phyloP scores from a whole-genome alignment of 1,284 basidiomycete genomes.

The Boletellus deceptivus region DNA sequence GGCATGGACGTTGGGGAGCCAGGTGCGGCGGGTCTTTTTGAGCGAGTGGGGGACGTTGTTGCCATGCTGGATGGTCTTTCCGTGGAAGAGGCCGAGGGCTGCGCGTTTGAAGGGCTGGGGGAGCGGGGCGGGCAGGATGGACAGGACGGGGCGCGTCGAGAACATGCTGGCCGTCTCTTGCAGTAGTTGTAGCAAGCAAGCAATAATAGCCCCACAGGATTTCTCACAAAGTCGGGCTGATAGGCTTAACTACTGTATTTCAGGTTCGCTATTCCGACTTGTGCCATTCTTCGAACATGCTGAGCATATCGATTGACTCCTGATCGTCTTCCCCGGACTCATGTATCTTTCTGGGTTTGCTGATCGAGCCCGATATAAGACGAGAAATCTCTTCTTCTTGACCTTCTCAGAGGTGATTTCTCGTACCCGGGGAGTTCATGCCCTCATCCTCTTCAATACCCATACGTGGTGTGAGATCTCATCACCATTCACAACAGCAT shows the following conservation, averaged over 20 bases:
- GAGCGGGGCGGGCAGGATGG: conserved; percentile 32
- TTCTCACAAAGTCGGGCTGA: too few species aligned
- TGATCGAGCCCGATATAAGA: neutral
- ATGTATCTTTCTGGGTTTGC: neutral
- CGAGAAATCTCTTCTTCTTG: neutral
- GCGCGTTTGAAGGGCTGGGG: conserved; percentile 75
- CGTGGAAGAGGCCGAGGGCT: conserved; percentile 76
- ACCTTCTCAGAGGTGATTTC: neutral
- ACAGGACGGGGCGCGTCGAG: conserved; percentile 19
- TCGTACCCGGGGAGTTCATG: neutral
- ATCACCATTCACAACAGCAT: too few species aligned
- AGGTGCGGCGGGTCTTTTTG: conserved; percentile 86
- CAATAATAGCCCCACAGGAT: too few species aligned
- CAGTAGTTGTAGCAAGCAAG: too few species aligned
- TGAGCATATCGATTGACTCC: neutral
- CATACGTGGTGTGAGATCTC: too few species aligned
- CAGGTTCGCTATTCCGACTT: neutral
- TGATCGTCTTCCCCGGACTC: neutral
- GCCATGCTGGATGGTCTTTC: conserved; percentile 75
- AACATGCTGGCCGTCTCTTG: conserved; percentile 18
- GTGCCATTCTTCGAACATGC: neutral
- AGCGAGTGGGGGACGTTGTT: conserved; percentile 92
- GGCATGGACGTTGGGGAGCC: conserved; percentile 84
- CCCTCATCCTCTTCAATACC: too few species aligned
- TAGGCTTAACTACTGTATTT: neutral